These are phyloP conservation scores for Nitzschia inconspicua DNA, from an alignment of 108 stramenopile species.

Conservation along the genomic window DNA sequence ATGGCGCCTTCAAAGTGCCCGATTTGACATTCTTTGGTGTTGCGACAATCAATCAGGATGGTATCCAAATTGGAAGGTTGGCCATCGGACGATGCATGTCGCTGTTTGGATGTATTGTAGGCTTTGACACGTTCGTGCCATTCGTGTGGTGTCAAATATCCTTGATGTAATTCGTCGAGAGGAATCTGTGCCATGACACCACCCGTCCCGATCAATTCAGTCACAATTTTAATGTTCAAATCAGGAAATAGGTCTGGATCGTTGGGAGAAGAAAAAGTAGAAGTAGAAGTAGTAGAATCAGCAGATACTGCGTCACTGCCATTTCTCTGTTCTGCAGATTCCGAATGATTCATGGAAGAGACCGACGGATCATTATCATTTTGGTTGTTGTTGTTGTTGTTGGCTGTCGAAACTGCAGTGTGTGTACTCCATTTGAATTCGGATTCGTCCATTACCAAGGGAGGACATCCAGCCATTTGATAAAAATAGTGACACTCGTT, in stretches of 20 bases:
- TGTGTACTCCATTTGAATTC: constrained; percentile 70
- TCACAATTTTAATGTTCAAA: constrained; percentile 76
- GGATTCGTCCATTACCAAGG: constrained; percentile 36
- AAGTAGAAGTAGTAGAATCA: too few relatives aligned
- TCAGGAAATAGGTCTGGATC: constrained; percentile 57
- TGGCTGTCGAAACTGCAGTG: not conserved
- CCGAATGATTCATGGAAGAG: too few relatives aligned
- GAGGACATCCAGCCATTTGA: constrained; percentile 19
- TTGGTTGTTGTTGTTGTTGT: not conserved
- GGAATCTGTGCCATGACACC: constrained; percentile 56
- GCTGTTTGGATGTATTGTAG: not conserved
- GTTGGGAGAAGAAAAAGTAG: too few relatives aligned
- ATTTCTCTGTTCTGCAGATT: too few relatives aligned
- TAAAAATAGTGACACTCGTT: constrained; percentile 44
- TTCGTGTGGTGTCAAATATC: constrained; percentile 72
- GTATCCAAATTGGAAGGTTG: constrained; percentile 36
- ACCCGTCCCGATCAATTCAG: constrained; percentile 79
- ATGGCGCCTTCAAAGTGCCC: constrained; percentile 53
- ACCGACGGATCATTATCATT: too few relatives aligned
- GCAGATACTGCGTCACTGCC: too few relatives aligned
- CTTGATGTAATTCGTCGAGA: constrained; percentile 59
- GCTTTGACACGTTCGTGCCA: constrained; percentile 66
- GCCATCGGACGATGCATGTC: constrained; percentile 3
- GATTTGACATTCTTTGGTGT: constrained; percentile 79
- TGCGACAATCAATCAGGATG: constrained; percentile 75